Percentiles rank a stretch among this genome's conserved stretches.
phyloP scores from a whole-genome alignment of 2,329 filamentous ascomycete species.

The Clarireedia homoeocarpa region DNA sequence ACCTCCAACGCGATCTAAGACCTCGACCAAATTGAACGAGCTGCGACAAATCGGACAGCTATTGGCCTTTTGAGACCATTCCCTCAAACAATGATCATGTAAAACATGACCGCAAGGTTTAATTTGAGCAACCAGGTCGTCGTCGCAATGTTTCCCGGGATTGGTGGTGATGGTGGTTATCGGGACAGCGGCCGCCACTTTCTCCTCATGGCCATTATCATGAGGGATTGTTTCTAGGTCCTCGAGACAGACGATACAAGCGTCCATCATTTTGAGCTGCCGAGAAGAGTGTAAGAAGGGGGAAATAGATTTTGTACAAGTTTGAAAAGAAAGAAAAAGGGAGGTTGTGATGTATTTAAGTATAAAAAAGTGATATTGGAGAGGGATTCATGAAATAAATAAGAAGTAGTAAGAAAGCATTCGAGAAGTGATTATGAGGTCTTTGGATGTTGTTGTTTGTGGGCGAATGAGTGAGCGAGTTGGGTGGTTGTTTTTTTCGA shows the following conservation, averaged over 20 bases:
- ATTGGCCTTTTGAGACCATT: slow-evolving; percentile 95
- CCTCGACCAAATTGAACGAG: slow-evolving; percentile 81
- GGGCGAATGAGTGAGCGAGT: not conserved
- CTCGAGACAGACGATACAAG: slow-evolving; percentile 64
- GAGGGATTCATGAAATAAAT: not conserved
- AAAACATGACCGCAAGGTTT: slow-evolving; percentile 83
- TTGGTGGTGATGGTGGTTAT: slow-evolving; percentile 16
- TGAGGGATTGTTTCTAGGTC: slow-evolving; percentile 36
- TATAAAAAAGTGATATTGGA: not conserved
- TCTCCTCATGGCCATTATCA: slow-evolving; percentile 16
- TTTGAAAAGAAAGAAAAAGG: not conserved
- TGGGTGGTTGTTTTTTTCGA: too few species aligned
- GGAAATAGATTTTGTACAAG: not conserved
- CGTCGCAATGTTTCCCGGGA: slow-evolving; percentile 16
- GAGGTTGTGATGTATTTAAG: not conserved
- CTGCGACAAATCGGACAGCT: slow-evolving; percentile 96
- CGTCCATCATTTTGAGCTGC: slow-evolving; percentile 41
- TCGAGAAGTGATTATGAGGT: too few species aligned
- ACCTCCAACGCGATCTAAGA: slow-evolving; percentile 76
- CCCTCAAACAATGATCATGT: slow-evolving; percentile 85
- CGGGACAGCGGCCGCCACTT: slow-evolving; percentile 18
- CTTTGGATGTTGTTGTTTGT: too few species aligned
- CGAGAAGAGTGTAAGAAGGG: not conserved
- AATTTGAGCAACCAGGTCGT: slow-evolving; percentile 44
- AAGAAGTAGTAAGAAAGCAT: not conserved